phyloP scores from a whole-genome alignment of 2,329 filamentous ascomycete genomes.

The Penicillium sp. region DNA sequence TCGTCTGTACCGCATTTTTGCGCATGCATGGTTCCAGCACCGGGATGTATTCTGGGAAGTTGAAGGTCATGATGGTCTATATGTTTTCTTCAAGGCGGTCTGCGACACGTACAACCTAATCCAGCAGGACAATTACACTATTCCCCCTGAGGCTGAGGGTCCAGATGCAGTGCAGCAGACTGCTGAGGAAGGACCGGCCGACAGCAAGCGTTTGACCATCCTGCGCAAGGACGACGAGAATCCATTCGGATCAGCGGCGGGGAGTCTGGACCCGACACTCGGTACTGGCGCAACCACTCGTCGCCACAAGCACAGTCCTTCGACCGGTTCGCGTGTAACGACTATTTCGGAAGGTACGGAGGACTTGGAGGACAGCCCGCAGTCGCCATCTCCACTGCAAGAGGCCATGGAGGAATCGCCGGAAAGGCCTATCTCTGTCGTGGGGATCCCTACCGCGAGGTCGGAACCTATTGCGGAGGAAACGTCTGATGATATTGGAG shows the following conservation, averaged over 20 bases:
- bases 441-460: constrained; percentile 6
- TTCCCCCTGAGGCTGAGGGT: constrained; percentile 89
- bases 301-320: constrained; percentile 77
- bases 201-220: constrained; percentile 37
- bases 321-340: constrained; percentile 70
- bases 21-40: constrained; percentile 98
- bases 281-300: constrained; percentile 68
- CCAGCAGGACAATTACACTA: constrained; percentile 90
- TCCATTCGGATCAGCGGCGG: constrained; percentile 15
- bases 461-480: constrained; percentile 1
- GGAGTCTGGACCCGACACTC: constrained; percentile 46
- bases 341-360: constrained; percentile 82
- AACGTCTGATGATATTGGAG: neutral
- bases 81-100: constrained; percentile 94
- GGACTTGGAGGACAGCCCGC: constrained; percentile 53
- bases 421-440: constrained; percentile 17
- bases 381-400: constrained; percentile 10
- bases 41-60: constrained; percentile 92
- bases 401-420: constrained; percentile 17
- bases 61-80: constrained; percentile 84
- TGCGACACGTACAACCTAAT: constrained; percentile 89
- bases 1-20: constrained; percentile 91
- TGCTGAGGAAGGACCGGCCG: constrained; percentile 22
- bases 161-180: constrained; percentile 52
- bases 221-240: constrained; percentile 34